These are phyloP conservation scores for Gossypium mustelinum DNA, from an alignment of 345 rosid species.

Conservation along the genomic window DNA sequence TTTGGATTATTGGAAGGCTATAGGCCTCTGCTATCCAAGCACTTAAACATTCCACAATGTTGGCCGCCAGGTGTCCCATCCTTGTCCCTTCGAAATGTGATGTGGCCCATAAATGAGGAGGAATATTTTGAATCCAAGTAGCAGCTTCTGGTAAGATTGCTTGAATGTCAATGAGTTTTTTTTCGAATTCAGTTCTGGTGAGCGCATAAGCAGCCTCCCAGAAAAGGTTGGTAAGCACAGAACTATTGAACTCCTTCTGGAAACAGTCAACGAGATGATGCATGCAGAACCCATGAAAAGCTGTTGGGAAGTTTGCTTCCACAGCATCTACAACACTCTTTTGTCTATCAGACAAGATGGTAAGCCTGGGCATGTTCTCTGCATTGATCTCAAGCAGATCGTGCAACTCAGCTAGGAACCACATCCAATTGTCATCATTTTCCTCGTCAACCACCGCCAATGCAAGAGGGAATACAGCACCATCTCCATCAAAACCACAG, in stretches of 20 bases:
- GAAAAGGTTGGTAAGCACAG: conserved; percentile 63
- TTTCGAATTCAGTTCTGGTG: conserved; percentile 64
- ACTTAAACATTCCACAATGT: conserved; percentile 60
- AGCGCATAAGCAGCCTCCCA: conserved; percentile 82
- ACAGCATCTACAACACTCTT: conserved; percentile 69
- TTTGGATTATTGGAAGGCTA: conserved; percentile 81
- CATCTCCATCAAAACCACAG: conserved; percentile 86
- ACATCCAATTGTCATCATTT: conserved; percentile 70
- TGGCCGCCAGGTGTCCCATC: conserved; percentile 67
- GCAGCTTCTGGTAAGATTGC: conserved; percentile 78
- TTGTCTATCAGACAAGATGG: conserved; percentile 74
- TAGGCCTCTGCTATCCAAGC: conserved; percentile 67
- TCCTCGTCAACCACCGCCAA: conserved; percentile 80
- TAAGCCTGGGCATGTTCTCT: conserved; percentile 78
- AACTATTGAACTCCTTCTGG: conserved; percentile 63
- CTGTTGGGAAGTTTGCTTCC: conserved; percentile 78
- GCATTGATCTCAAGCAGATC: conserved; percentile 66
- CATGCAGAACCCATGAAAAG: conserved; percentile 82
- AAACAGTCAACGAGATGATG: conserved; percentile 63
- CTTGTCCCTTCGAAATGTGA: conserved; percentile 82
- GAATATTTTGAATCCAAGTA: conserved; percentile 64
- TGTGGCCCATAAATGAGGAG: conserved; percentile 79
- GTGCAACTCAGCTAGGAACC: conserved; percentile 82
- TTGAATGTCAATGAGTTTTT: conserved; percentile 57
- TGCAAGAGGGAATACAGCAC: conserved; percentile 75